Evolutionary conservation across 306 rosid species (phyloP).

Genomic region (Ammopiptanthus mongolicus): DNA sequence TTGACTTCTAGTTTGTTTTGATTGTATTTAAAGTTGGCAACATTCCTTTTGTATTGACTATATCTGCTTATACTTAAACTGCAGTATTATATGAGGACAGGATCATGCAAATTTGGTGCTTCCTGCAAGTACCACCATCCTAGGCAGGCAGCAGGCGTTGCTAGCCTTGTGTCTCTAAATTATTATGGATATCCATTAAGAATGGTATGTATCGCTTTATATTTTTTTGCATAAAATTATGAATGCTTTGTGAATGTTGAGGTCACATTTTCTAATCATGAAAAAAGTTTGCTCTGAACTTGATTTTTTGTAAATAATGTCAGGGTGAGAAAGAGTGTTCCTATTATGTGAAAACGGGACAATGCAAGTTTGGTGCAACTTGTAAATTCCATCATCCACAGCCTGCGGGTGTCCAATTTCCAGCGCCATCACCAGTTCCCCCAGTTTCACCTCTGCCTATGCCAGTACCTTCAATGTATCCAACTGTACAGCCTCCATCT

Average conservation of each 20-base stretch:
- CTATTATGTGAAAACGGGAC: slow-evolving; percentile 90
- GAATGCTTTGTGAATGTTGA: slow-evolving; percentile 12
- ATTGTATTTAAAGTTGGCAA: neutral
- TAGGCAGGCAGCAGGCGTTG: slow-evolving; percentile 58
- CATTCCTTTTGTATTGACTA: slow-evolving; percentile 24
- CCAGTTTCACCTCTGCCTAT: slow-evolving; percentile 53
- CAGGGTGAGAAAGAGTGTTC: slow-evolving; percentile 99
- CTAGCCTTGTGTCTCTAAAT: slow-evolving; percentile 48
- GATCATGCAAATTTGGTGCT: slow-evolving; percentile 77
- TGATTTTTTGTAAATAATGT: slow-evolving; percentile 21
- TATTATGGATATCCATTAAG: slow-evolving; percentile 62
- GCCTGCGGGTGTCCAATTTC: slow-evolving; percentile 54
- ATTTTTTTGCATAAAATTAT: slow-evolving; percentile 6
- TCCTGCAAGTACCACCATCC: slow-evolving; percentile 96
- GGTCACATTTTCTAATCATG: slow-evolving; percentile 10
- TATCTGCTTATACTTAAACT: slow-evolving; percentile 22
- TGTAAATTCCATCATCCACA: slow-evolving; percentile 98
- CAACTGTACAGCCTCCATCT: slow-evolving; percentile 64
- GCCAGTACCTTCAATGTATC: slow-evolving; percentile 48
- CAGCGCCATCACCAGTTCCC: slow-evolving; percentile 52
- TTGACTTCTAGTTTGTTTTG: slow-evolving; percentile 26
- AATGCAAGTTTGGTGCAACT: slow-evolving; percentile 86
- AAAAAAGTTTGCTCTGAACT: slow-evolving; percentile 8
- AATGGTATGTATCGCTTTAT: slow-evolving; percentile 42
- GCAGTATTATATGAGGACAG: slow-evolving; percentile 83